A percentile compares a stretch with the other conserved stretches of the same genome.
phyloP scores from a whole-genome alignment of 179 eudicot genomes.

The Monotropa hypopitys region DNA sequence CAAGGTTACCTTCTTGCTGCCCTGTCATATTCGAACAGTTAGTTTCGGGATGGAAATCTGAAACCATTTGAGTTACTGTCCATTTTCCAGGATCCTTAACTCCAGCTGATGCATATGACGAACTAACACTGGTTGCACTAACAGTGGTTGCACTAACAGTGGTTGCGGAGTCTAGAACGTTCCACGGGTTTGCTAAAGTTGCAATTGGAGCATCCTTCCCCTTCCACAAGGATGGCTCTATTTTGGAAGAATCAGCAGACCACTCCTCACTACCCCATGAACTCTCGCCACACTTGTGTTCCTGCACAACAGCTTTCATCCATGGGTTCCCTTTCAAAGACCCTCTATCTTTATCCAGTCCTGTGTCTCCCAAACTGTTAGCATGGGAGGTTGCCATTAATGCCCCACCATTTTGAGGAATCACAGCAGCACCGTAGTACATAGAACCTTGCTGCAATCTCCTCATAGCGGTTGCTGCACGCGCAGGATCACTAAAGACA shows the following conservation, averaged over 20 bases:
- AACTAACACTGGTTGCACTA: slow-evolving; percentile 23
- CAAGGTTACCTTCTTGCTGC: slow-evolving; percentile 11
- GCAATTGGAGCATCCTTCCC: slow-evolving; percentile 37
- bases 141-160: no score
- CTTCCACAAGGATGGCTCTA: slow-evolving; percentile 27
- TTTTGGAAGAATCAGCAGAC: slow-evolving; percentile 22
- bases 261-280: slow-evolving; percentile 65
- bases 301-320: slow-evolving; percentile 79
- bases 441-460: slow-evolving; percentile 80
- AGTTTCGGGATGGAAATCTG: slow-evolving; percentile 16
- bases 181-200: slow-evolving; percentile 59
- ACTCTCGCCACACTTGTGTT: slow-evolving; percentile 45
- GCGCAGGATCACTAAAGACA: slow-evolving; percentile 76
- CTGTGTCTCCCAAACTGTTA: slow-evolving; percentile 45
- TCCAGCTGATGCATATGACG: slow-evolving; percentile 19
- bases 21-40: slow-evolving; percentile 15
- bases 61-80: slow-evolving; percentile 12
- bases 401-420: slow-evolving; percentile 30
- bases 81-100: slow-evolving; percentile 19
- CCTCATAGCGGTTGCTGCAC: slow-evolving; percentile 98
- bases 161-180: slow-evolving; percentile 41
- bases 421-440: slow-evolving; percentile 57
- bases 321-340: slow-evolving; percentile 49
- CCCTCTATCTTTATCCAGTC: slow-evolving; percentile 14
- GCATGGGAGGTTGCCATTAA: slow-evolving; percentile 23